These are phyloP conservation scores for Carex parvula DNA, from an alignment of 176 grass and related monocot genomes.

Conservation along the genomic window DNA sequence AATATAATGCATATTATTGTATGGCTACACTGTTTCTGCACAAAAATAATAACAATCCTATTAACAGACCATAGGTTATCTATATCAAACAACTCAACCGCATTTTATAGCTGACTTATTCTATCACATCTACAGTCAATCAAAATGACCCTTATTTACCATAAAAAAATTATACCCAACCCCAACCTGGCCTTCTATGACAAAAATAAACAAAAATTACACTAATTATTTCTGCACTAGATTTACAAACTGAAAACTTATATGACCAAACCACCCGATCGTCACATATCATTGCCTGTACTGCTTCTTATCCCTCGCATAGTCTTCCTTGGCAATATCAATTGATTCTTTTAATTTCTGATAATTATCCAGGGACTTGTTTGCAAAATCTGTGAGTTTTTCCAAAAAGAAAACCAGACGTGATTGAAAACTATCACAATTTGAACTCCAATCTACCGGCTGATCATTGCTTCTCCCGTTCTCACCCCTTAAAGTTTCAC, in stretches of 20 bases:
- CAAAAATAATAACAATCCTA: conserved; percentile 9
- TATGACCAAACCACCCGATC: conserved; percentile 22
- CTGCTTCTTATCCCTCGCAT: conserved; percentile 33
- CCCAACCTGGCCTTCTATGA: conserved; percentile 10
- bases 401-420: conserved; percentile 55
- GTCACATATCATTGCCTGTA: neutral
- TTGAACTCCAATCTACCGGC: conserved; percentile 37
- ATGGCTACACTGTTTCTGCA: neutral
- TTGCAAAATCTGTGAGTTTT: conserved; percentile 48
- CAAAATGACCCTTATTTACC: conserved; percentile 21
- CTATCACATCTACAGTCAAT: conserved; percentile 45
- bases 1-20: neutral
- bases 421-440: conserved; percentile 47
- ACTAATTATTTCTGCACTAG: conserved; percentile 13
- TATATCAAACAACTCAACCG: conserved; percentile 13
- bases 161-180: conserved; percentile 18
- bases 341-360: conserved; percentile 35
- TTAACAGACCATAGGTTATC: conserved; percentile 9
- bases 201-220: conserved; percentile 16
- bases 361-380: conserved; percentile 48
- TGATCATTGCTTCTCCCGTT: conserved; percentile 30
- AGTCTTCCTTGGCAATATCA: conserved; percentile 22
- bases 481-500: neutral
- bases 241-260: conserved; percentile 30
- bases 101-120: conserved; percentile 26